Percentiles rank a stretch among this genome's conserved stretches.
phyloP scores from a whole-genome alignment of 768 basidiomycete species.

The Tulasnella sp. region DNA sequence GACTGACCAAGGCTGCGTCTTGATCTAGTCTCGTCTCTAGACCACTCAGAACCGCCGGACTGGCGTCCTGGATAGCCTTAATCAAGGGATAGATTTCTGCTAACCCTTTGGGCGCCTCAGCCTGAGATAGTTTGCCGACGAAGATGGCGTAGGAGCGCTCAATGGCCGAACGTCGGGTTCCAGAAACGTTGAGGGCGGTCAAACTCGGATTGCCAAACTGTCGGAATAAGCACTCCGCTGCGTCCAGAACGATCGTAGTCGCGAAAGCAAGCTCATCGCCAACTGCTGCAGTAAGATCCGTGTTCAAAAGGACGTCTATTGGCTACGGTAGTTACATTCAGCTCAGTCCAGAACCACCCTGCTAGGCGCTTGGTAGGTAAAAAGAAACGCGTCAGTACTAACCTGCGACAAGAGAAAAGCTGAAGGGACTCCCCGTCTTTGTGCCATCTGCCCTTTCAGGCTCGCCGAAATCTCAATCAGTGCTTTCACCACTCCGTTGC shows the following conservation, averaged over 20 bases:
- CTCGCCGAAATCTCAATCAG: not conserved
- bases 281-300: constrained; percentile 31
- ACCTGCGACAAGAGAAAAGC: constrained; percentile 53
- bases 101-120: constrained; percentile 8
- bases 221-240: not conserved
- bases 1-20: not conserved
- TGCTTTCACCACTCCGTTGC: not conserved
- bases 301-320: constrained; percentile 54
- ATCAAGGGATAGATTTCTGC: constrained; percentile 27
- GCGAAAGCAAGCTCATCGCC: not conserved
- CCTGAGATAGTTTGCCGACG: not conserved
- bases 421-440: constrained; percentile 43
- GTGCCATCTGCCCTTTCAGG: constrained; percentile 8
- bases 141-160: constrained; percentile 16
- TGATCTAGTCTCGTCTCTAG: not conserved
- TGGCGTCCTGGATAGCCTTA: not conserved
- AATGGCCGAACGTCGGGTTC: not conserved
- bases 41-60: not conserved
- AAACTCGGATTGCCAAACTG: not conserved
- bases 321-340: constrained; percentile 46
- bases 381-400: constrained; percentile 41
- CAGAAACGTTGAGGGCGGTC: not conserved
- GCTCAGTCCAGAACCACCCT: constrained; percentile 22
- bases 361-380: constrained; percentile 23
- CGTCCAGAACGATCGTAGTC: not conserved